Conservation (phyloP, 176 grass and related monocot genomes). For the Triticum urartu region DNA sequence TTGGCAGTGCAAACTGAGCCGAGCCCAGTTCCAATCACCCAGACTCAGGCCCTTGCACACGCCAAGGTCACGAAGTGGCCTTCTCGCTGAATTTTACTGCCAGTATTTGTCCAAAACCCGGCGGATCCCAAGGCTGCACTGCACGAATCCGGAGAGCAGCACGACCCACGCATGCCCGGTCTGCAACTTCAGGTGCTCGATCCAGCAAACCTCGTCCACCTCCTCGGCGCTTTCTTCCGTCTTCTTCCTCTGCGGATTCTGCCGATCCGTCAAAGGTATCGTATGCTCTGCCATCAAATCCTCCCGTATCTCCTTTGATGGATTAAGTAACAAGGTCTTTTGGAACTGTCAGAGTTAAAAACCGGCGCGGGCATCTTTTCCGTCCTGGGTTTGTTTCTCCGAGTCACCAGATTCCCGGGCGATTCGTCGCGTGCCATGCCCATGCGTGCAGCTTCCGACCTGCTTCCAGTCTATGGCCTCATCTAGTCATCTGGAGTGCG, state of each 20-base stretch:
- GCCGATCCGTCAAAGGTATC: constrained; percentile 26
- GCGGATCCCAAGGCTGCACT: background rate
- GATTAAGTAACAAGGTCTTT: background rate
- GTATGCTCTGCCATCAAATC: constrained; percentile 10
- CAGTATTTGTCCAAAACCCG: background rate
- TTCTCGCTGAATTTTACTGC: background rate
- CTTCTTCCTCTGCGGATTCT: background rate
- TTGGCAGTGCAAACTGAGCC: too few relatives aligned
- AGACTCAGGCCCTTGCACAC: background rate
- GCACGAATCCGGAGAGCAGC: background rate
- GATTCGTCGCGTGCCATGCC: background rate
- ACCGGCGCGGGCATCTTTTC: constrained; percentile 16
- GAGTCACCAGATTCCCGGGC: background rate
- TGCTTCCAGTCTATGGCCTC: too few relatives aligned
- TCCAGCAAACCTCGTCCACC: background rate
- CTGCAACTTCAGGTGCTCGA: background rate
- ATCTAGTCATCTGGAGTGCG: too few relatives aligned
- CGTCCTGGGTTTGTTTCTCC: background rate
- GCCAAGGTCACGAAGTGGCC: background rate
- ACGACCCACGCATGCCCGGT: background rate
- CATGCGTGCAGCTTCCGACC: background rate
- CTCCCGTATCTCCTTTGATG: background rate
- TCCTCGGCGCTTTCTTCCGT: background rate
- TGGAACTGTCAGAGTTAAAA: background rate
- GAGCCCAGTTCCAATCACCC: background rate